Conservation (phyloP, 257 asterid genomes). For the Ajuga chamaepitys region DNA sequence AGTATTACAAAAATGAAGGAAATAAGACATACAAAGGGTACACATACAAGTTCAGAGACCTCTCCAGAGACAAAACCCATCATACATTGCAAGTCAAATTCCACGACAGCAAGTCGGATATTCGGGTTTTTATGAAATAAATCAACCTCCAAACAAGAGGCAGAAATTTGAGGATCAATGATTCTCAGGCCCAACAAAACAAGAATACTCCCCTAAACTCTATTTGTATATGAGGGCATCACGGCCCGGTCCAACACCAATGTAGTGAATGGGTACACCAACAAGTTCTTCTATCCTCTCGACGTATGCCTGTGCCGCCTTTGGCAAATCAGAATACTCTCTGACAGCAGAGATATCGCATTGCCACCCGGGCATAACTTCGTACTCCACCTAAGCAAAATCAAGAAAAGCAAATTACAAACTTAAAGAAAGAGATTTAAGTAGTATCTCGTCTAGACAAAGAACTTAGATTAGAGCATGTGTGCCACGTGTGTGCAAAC, state of each 20-base stretch:
- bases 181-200: slow-evolving; percentile 5
- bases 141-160: slow-evolving; percentile 16
- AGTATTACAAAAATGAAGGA: neutral
- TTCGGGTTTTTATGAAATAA: neutral
- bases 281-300: slow-evolving; percentile 89
- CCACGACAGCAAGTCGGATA: neutral
- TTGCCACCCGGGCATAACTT: slow-evolving; percentile 86
- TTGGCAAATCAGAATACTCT: slow-evolving; percentile 80
- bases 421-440: neutral
- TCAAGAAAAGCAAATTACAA: neutral
- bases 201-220: slow-evolving; percentile 8
- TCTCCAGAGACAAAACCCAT: neutral
- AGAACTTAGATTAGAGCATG: neutral
- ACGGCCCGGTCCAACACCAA: slow-evolving; percentile 94
- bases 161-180: neutral
- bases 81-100: neutral
- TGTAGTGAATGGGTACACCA: slow-evolving; percentile 84
- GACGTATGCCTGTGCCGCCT: slow-evolving; percentile 69
- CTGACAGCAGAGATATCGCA: slow-evolving; percentile 70
- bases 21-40: neutral
- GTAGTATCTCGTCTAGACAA: neutral
- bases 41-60: neutral
- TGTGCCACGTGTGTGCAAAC: no score
- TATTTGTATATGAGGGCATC: slow-evolving; percentile 93
- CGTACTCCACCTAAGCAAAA: slow-evolving; percentile 68